Percentiles rank a stretch among this genome's conserved stretches.
Evolutionary conservation across 768 basidiomycete species (phyloP).

Genomic region (Lactarius tabidus): DNA sequence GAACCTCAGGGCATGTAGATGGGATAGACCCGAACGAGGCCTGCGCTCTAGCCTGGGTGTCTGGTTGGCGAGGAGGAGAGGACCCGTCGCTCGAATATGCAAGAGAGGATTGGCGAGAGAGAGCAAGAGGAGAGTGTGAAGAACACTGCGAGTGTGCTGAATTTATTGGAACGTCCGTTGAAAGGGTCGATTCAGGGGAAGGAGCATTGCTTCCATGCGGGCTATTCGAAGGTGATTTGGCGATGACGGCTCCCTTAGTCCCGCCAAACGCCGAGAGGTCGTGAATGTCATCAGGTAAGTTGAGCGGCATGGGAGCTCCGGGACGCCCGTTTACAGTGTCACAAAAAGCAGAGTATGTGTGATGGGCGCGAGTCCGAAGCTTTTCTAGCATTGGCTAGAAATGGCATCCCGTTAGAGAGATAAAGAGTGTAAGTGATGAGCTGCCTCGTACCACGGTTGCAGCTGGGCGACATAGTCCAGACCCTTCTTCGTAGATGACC

Average conservation of each 20-base stretch:
- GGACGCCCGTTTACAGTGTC: not conserved
- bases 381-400: conserved; percentile 37
- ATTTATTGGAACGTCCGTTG: conserved; percentile 1
- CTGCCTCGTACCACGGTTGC: conserved; percentile 6
- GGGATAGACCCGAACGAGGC: conserved; percentile 1
- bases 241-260: conserved; percentile 19
- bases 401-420: not conserved
- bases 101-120: not conserved
- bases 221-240: conserved; percentile 17
- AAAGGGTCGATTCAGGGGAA: conserved; percentile 13
- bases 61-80: conserved; percentile 5
- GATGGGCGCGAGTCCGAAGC: conserved; percentile 36
- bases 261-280: conserved; percentile 23
- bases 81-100: conserved; percentile 13
- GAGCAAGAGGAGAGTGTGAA: conserved; percentile 6
- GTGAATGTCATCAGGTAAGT: conserved; percentile 11
- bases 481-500: conserved; percentile 43
- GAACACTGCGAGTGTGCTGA: not conserved
- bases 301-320: not conserved
- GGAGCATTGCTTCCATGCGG: conserved; percentile 9
- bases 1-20: not conserved
- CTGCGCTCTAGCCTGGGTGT: not conserved
- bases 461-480: conserved; percentile 36
- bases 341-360: conserved; percentile 31
- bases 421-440: not conserved